phyloP scores from a whole-genome alignment of 192 early-diverging fungal species.

The Podila clonocystis region DNA sequence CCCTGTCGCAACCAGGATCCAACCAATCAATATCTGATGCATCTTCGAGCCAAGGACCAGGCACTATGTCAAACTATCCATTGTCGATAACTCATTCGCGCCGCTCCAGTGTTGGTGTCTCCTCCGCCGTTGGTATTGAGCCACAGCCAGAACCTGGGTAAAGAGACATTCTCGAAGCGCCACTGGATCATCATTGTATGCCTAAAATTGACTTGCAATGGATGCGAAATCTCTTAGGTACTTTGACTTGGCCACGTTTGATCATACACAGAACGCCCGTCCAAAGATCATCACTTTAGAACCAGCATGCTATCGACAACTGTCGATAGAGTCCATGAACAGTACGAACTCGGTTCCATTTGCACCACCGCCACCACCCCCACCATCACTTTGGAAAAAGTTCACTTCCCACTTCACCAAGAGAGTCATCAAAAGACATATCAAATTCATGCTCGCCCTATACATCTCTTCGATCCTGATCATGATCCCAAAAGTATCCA shows the following conservation, averaged over 20 bases:
- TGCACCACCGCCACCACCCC: constrained; percentile 9
- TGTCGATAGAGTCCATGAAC: constrained; percentile 12
- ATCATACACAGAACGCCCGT: not conserved
- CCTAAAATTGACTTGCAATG: too few species aligned
- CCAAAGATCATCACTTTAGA: not conserved
- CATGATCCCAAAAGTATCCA: constrained; percentile 21
- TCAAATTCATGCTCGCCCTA: constrained; percentile 43
- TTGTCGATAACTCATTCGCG: not conserved
- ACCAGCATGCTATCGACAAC: not conserved
- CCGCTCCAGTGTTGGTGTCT: not conserved
- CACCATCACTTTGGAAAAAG: constrained; percentile 16
- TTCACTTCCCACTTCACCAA: constrained; percentile 40
- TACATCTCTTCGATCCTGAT: constrained; percentile 34
- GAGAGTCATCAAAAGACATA: constrained; percentile 38
- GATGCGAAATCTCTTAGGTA: not conserved
- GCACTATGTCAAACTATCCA: not conserved
- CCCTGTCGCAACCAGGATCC: not conserved
- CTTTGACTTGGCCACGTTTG: constrained; percentile 1
- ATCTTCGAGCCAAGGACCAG: not conserved
- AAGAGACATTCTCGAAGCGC: not conserved
- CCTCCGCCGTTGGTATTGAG: not conserved
- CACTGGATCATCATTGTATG: too few species aligned
- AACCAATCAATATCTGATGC: not conserved
- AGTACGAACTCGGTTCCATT: constrained; percentile 23
- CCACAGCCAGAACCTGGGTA: not conserved